Evolutionary conservation across 75 land plant species (phyloP).

Genomic region (Cupressus sempervirens): DNA sequence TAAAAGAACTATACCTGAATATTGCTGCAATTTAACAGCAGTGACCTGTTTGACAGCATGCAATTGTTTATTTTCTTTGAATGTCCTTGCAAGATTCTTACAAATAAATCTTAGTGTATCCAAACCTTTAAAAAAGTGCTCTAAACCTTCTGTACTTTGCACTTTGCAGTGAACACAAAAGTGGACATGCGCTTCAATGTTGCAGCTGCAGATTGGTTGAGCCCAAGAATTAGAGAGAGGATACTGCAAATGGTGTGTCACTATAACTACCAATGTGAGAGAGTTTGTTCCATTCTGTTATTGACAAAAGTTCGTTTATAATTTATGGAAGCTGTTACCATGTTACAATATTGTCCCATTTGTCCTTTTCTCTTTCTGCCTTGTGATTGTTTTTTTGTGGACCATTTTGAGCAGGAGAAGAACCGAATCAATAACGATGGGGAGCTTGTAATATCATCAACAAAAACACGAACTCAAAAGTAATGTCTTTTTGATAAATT

Average conservation of each 20-base stretch:
- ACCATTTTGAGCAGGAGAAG: conserved; percentile 60
- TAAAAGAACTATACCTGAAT: neutral
- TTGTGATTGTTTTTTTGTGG: neutral
- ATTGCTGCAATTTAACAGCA: neutral
- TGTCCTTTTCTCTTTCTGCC: neutral
- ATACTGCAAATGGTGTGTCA: conserved; percentile 72
- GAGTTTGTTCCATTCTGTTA: conserved; percentile 4
- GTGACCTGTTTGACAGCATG: neutral
- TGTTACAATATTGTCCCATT: neutral
- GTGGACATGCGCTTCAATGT: conserved; percentile 99
- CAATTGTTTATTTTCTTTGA: neutral
- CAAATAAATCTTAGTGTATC: neutral
- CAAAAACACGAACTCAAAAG: conserved; percentile 95
- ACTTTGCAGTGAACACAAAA: conserved; percentile 82
- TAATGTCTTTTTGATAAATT: conserved; percentile 17
- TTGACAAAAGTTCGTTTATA: neutral
- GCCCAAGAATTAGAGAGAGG: conserved; percentile 58
- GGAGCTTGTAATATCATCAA: conserved; percentile 93
- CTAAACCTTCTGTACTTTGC: conserved; percentile 10
- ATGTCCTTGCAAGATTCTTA: neutral
- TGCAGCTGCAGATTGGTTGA: conserved; percentile 78
- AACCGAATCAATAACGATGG: conserved; percentile 97
- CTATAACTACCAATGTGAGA: conserved; percentile 14
- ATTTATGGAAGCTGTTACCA: neutral
- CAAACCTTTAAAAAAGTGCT: neutral